Evolutionary conservation across 129 eudicot species (phyloP).

Genomic region (Dittrichia graveolens): DNA sequence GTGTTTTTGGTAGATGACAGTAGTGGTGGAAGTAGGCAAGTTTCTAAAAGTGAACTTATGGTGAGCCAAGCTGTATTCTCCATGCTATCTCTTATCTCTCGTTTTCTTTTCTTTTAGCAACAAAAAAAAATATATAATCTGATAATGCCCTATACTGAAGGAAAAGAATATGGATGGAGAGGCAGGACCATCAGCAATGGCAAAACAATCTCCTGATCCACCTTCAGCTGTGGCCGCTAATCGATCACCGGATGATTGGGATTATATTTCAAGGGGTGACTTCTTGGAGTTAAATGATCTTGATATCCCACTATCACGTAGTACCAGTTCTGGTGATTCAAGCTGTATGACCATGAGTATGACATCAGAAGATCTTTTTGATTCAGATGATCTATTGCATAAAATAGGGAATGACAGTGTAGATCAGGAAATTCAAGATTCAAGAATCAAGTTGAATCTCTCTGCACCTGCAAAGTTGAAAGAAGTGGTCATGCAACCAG

Average conservation of each 20-base stretch:
- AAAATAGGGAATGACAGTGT: conserved; percentile 50
- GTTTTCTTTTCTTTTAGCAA: neutral
- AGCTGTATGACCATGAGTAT: conserved; percentile 48
- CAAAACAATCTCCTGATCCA: conserved; percentile 17
- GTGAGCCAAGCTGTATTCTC: conserved; percentile 26
- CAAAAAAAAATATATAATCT: no score
- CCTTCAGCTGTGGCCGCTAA: conserved; percentile 15
- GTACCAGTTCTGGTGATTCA: conserved; percentile 66
- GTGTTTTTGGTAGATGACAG: conserved; percentile 44
- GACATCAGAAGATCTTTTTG: conserved; percentile 68
- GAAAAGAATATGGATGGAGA: conserved; percentile 30
- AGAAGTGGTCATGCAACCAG: conserved; percentile 48
- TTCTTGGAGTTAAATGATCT: conserved; percentile 75
- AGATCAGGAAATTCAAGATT: conserved; percentile 28
- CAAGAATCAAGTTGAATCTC: conserved; percentile 42
- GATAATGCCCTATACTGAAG: conserved; percentile 21
- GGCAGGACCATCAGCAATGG: conserved; percentile 20
- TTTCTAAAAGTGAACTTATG: conserved; percentile 34
- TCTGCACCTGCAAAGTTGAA: conserved; percentile 35
- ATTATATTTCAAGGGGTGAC: conserved; percentile 42
- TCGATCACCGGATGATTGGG: conserved; percentile 11
- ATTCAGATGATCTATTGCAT: conserved; percentile 48
- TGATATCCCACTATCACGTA: conserved; percentile 40
- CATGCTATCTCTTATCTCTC: neutral
- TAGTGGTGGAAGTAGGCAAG: conserved; percentile 19